These are phyloP conservation scores for Calcarisporium arbuscula DNA, from an alignment of 2,329 filamentous ascomycete genomes.

Conservation along the genomic window DNA sequence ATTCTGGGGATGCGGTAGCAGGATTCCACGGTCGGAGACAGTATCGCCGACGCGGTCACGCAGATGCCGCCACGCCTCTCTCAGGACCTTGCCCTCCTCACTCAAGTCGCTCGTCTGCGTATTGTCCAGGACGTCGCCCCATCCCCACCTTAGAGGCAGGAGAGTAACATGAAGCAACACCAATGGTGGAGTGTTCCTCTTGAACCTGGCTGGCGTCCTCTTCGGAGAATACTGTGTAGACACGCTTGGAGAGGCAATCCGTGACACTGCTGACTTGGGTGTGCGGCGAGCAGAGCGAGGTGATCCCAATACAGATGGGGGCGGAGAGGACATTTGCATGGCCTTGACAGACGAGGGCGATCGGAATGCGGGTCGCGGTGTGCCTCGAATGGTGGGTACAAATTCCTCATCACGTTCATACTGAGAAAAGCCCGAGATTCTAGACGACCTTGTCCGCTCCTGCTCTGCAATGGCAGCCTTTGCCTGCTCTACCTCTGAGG, in stretches of 20 bases:
- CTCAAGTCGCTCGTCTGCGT: slow-evolving; percentile 34
- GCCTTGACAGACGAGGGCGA: slow-evolving; percentile 64
- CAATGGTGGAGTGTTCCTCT: slow-evolving; percentile 54
- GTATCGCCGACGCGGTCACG: slow-evolving; percentile 67
- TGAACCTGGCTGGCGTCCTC: slow-evolving; percentile 53
- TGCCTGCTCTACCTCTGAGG: slow-evolving; percentile 28
- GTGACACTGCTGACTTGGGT: slow-evolving; percentile 43
- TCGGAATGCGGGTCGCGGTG: slow-evolving; percentile 58
- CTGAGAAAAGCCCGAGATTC: slow-evolving; percentile 47
- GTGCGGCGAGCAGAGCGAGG: slow-evolving; percentile 47
- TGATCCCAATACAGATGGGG: slow-evolving; percentile 50
- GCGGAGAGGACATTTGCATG: slow-evolving; percentile 65
- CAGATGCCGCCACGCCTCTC: slow-evolving; percentile 59
- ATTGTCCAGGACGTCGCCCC: slow-evolving; percentile 49
- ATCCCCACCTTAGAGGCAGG: slow-evolving; percentile 62
- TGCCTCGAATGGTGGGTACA: slow-evolving; percentile 49
- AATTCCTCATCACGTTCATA: slow-evolving; percentile 41
- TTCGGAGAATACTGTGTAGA: slow-evolving; percentile 50
- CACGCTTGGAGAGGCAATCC: slow-evolving; percentile 47
- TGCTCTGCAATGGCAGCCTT: slow-evolving; percentile 24
- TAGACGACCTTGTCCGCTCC: slow-evolving; percentile 26
- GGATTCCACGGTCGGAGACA: slow-evolving; percentile 64
- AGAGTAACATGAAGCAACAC: slow-evolving; percentile 74
- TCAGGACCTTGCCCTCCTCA: slow-evolving; percentile 42
- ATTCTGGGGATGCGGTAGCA: slow-evolving; percentile 71